These are phyloP conservation scores for Quercus cerris DNA, from an alignment of 306 rosid species.

Conservation along the genomic window DNA sequence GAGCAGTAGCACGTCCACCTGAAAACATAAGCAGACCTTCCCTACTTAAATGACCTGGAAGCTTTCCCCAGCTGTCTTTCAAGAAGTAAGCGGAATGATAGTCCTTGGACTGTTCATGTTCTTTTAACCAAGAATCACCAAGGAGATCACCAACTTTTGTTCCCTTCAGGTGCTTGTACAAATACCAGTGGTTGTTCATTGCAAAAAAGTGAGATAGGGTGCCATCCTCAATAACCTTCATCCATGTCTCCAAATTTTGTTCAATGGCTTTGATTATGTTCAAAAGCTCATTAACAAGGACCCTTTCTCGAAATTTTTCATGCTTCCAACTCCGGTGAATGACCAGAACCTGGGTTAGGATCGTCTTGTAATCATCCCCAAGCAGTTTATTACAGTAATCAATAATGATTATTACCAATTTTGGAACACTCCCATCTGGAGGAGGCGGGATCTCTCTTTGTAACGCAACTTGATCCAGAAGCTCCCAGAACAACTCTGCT, in stretches of 20 bases:
- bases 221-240: constrained; percentile 70
- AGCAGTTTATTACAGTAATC: constrained; percentile 90
- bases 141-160: constrained; percentile 76
- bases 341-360: constrained; percentile 83
- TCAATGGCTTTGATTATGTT: constrained; percentile 78
- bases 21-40: constrained; percentile 95
- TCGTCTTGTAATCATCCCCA: constrained; percentile 83
- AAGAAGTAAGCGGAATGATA: constrained; percentile 59
- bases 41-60: constrained; percentile 85
- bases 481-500: constrained; percentile 96
- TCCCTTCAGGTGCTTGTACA: constrained; percentile 79
- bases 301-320: constrained; percentile 80
- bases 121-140: constrained; percentile 65
- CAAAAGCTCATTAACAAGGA: constrained; percentile 61
- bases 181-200: constrained; percentile 91
- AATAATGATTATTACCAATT: constrained; percentile 72
- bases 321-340: constrained; percentile 95
- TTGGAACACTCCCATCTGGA: constrained; percentile 71
- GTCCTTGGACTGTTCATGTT: constrained; percentile 82
- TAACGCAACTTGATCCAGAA: constrained; percentile 74
- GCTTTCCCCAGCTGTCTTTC: constrained; percentile 95
- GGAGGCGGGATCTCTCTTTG: constrained; percentile 92
- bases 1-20: constrained; percentile 98
- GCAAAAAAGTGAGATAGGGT: constrained; percentile 66
- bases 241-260: constrained; percentile 72